Base-by-base conservation (phyloP, 2,329 filamentous ascomycete genomes). In the Fusarium armeniacum region DNA sequence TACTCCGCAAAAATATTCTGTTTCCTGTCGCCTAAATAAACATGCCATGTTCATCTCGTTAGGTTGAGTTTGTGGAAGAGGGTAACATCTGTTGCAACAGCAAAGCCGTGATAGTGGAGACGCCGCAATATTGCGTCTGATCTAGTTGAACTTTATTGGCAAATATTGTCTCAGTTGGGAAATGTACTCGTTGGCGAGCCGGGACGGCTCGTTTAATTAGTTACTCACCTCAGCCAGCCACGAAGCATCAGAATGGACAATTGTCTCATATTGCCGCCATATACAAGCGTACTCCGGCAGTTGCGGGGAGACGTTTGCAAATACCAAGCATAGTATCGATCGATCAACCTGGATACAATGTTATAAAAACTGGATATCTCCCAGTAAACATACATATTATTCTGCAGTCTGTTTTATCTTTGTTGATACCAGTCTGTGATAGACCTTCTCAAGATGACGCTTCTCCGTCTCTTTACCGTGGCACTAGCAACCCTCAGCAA, bases 331-430 rank as follows among this genome's bases (percentile, higher is more conserved):
- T 13, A 9, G 22, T 13, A 41, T 38, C 12, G 5, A 41, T 38
- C 12, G 5, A 41, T 41, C 6, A 0, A 24, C 5, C 1, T 12
- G 13, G 10, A 3, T 3, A 3, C 3, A 12, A 12, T 20, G 1
- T 7, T 40, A 40, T 41, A 41, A 41, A 24, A 5, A 2, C 20
- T 6, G 8, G 7, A 3, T 16, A 15, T 9, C 2, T 10, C 20
- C 40, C 40, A 16, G 13, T 13, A 9, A 24, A 10, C 2, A 16
- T 16, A 5, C 15, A 6, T 22, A 2, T 24, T 13, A 22, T 22
- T 20, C 13, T 16, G 4, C 13, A 22, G 20, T 16, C 20, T 24
- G 3, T 24, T 6, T 22, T 2, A 20, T 13, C 5, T 20, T 12
- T 5, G 5, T 11, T 2, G 6, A 40, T 2, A 20, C 3, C n/a